phyloP scores from a whole-genome alignment of 176 grass and related monocot genomes.

The Oryza rufipogon region DNA sequence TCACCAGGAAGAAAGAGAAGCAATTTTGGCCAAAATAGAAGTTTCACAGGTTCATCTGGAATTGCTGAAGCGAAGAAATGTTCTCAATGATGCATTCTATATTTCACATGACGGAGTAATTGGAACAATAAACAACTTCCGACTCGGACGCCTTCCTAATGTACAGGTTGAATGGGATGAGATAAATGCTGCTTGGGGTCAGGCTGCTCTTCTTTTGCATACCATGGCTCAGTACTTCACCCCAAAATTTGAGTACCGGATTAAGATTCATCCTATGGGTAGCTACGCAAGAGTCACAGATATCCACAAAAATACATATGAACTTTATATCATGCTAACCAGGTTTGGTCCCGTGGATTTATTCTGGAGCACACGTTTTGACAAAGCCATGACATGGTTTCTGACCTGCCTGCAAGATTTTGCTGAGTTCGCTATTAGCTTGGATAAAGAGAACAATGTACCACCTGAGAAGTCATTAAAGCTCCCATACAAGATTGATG shows the following conservation, averaged over 20 bases:
- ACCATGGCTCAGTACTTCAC: constrained; percentile 91
- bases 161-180: constrained; percentile 99
- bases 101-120: constrained; percentile 95
- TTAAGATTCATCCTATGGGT: constrained; percentile 98
- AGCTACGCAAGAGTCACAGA: constrained; percentile 94
- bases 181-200: constrained; percentile 99
- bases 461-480: constrained; percentile 89
- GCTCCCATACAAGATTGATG: constrained; percentile 98
- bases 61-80: constrained; percentile 83
- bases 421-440: constrained; percentile 70
- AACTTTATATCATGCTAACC: constrained; percentile 45
- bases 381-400: constrained; percentile 98
- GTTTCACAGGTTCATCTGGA: constrained; percentile 92
- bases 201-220: constrained; percentile 93
- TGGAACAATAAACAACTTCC: constrained; percentile 94
- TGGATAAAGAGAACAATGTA: constrained; percentile 93
- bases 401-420: constrained; percentile 97
- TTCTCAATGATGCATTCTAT: constrained; percentile 88
- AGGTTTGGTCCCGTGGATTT: constrained; percentile 99
- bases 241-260: constrained; percentile 89
- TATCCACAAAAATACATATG: constrained; percentile 81
- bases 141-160: constrained; percentile 77
- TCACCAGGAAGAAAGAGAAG: constrained; percentile 99
- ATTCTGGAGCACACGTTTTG: constrained; percentile 97
- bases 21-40: constrained; percentile 91